These are phyloP conservation scores for Penicillium brasilianum DNA, from an alignment of 2,329 filamentous ascomycete genomes.

Conservation along the genomic window DNA sequence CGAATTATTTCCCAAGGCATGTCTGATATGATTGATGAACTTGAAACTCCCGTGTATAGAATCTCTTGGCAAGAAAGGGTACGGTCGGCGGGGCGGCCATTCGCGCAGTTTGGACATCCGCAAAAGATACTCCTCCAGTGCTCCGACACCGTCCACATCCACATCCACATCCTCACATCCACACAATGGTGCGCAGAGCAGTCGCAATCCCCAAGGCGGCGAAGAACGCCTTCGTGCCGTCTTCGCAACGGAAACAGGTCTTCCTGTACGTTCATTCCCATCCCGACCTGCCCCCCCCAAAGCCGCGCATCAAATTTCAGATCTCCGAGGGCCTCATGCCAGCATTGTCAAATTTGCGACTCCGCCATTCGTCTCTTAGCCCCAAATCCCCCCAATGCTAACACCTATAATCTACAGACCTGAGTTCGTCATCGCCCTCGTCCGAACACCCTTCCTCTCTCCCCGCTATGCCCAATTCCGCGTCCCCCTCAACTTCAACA, in stretches of 20 bases:
- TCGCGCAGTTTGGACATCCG: slow-evolving; percentile 36
- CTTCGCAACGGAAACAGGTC: slow-evolving; percentile 51
- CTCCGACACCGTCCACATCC: slow-evolving; percentile 13
- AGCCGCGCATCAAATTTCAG: slow-evolving; percentile 19
- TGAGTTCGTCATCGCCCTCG: slow-evolving; percentile 77
- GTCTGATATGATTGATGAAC: not conserved
- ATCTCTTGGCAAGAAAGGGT: slow-evolving; percentile 10
- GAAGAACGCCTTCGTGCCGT: slow-evolving; percentile 32
- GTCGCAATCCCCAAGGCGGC: slow-evolving; percentile 36
- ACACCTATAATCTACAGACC: slow-evolving; percentile 61
- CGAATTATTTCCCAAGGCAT: not conserved
- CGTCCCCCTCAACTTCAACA: slow-evolving; percentile 90
- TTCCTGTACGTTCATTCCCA: slow-evolving; percentile 59
- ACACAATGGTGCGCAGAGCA: slow-evolving; percentile 40
- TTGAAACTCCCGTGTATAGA: too few relatives aligned
- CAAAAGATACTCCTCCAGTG: slow-evolving; percentile 39
- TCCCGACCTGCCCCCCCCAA: not conserved
- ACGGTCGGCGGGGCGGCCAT: slow-evolving; percentile 44
- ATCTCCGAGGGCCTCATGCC: slow-evolving; percentile 1
- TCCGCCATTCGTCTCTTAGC: not conserved
- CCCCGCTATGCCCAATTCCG: slow-evolving; percentile 86
- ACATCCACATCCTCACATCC: slow-evolving; percentile 13
- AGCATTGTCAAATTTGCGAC: not conserved
- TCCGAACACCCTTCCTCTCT: slow-evolving; percentile 73
- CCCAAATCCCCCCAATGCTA: not conserved